These are phyloP conservation scores for Yamadazyma songkhlaensis DNA, from an alignment of 1,139 yeast species.

Conservation along the genomic window DNA sequence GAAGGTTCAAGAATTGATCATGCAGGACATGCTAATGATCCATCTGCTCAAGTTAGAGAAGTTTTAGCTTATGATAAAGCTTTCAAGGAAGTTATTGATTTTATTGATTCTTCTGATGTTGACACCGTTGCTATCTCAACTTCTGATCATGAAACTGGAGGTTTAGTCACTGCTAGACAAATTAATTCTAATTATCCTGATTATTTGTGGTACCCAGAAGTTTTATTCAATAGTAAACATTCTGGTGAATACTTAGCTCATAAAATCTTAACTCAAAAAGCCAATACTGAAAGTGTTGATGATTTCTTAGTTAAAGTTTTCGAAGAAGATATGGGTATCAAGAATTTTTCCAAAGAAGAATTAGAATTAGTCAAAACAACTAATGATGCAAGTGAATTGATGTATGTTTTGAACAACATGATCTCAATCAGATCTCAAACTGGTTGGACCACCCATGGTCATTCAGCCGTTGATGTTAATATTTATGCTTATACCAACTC, in stretches of 20 bases:
- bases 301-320: constrained; percentile 42
- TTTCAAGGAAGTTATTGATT: constrained; percentile 64
- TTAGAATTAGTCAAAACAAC: constrained; percentile 30
- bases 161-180: constrained; percentile 73
- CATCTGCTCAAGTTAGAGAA: constrained; percentile 70
- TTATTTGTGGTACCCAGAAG: constrained; percentile 70
- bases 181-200: constrained; percentile 39
- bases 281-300: constrained; percentile 21
- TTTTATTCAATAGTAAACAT: constrained; percentile 59
- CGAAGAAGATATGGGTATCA: constrained; percentile 57
- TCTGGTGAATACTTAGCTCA: constrained; percentile 66
- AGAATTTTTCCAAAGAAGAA: constrained; percentile 51
- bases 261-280: constrained; percentile 19
- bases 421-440: constrained; percentile 69
- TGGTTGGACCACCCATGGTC: constrained; percentile 90
- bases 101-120: constrained; percentile 57
- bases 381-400: constrained; percentile 22
- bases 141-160: constrained; percentile 93
- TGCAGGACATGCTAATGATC: constrained; percentile 87
- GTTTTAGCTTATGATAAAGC: constrained; percentile 67
- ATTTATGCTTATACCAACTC: constrained; percentile 70
- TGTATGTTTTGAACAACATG: constrained; percentile 49
- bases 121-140: constrained; percentile 77
- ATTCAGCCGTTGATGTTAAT: constrained; percentile 86
- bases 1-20: constrained; percentile 92